Base-by-base conservation (phyloP, 306 rosid genomes). In the Boehmeria nivea region DNA sequence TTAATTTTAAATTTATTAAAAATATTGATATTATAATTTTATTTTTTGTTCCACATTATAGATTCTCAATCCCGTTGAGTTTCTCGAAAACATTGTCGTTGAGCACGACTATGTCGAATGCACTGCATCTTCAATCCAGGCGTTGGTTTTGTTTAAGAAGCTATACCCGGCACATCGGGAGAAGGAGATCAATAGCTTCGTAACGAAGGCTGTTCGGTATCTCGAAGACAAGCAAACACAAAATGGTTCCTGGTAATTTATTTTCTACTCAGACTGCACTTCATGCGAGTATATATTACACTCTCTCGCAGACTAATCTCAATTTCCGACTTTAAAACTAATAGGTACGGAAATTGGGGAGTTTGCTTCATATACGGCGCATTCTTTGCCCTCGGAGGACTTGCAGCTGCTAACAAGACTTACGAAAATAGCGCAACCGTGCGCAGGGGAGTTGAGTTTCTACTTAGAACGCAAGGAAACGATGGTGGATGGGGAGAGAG, bases 401-500 rank as follows among this genome's bases (percentile, higher is more conserved):
- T 54, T 6, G 26, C 25, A 16, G 59, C 59, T 1, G 59, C 43
- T 18, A 20, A 17, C 8, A 33, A 54, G 26, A 54, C 26, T 1
- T 54, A 54, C 9, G 38, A 11, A 19, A 54, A 54, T 5, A 51
- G 39, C 28, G 14, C 7, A 51, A 26, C 39, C 3, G 16, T 51
- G 24, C 56, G 56, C 21, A 51, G 16, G 12, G 56, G 39, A 16
- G 56, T 51, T 1, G 21, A 51, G 12, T 51, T 51, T 51, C 16
- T 51, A 16, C 56, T 51, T 8, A 2, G 37, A 51, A 51, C 39
- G 3, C 56, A 51, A 25, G 36, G 36, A 51, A 21, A 6, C 16
- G 21, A 51, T 26, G 56, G 56, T 15, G 56, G 56, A 0, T 51
- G 56, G 56, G 56, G 56, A 26, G 56, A 51, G 56, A 51, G 56